These are phyloP conservation scores for Myrica gale DNA, from an alignment of 306 rosid genomes.

Conservation along the genomic window DNA sequence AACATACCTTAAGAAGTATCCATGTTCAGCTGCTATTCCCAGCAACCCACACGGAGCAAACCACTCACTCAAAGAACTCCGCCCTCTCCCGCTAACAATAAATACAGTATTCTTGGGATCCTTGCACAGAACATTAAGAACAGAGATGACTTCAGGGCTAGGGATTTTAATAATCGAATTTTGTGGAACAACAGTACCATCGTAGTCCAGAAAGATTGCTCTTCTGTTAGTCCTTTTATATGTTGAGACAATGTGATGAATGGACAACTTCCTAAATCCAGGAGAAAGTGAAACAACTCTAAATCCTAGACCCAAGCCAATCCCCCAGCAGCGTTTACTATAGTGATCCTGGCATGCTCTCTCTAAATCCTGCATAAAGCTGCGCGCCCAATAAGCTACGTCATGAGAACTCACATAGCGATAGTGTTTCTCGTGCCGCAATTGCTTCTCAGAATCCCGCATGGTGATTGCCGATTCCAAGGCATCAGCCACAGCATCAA, in stretches of 20 bases:
- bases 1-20: slow-evolving; percentile 71
- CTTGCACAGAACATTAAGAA: slow-evolving; percentile 58
- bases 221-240: slow-evolving; percentile 64
- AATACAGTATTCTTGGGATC: slow-evolving; percentile 73
- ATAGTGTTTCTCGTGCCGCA: slow-evolving; percentile 83
- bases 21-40: slow-evolving; percentile 92
- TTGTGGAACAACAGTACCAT: slow-evolving; percentile 82
- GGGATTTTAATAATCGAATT: slow-evolving; percentile 62
- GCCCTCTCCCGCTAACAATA: slow-evolving; percentile 83
- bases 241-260: slow-evolving; percentile 61
- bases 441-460: slow-evolving; percentile 56
- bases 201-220: slow-evolving; percentile 82
- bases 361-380: slow-evolving; percentile 79
- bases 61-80: slow-evolving; percentile 65
- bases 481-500: slow-evolving; percentile 77
- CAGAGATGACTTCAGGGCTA: slow-evolving; percentile 55
- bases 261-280: slow-evolving; percentile 61
- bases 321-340: slow-evolving; percentile 75
- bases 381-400: slow-evolving; percentile 83
- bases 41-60: slow-evolving; percentile 62
- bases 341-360: slow-evolving; percentile 81
- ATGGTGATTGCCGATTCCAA: slow-evolving; percentile 61
- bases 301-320: slow-evolving; percentile 73
- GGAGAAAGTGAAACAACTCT: slow-evolving; percentile 73
- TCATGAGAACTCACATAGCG: slow-evolving; percentile 78